Evolutionary conservation across 495 filamentous ascomycete species (phyloP).

Genomic region (Podospora sp.): DNA sequence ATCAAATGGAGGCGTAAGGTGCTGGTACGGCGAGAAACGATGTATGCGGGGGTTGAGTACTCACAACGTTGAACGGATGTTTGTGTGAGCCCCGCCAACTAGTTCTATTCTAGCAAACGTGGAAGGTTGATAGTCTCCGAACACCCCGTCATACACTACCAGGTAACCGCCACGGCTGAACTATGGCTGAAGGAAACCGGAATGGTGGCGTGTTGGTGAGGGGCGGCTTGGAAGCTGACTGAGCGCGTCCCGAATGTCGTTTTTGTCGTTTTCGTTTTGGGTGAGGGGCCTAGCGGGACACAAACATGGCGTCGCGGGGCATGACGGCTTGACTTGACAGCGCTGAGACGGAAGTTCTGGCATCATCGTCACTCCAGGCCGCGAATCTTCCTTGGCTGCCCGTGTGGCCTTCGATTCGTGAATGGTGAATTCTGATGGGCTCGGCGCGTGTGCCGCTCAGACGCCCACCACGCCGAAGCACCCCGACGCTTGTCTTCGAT

Average conservation of each 20-base stretch:
- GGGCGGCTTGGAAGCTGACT: neutral
- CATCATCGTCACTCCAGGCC: neutral
- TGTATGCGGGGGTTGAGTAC: too few relatives aligned
- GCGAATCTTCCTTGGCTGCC: neutral
- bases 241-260: neutral
- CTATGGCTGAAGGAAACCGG: neutral
- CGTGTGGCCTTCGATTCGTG: neutral
- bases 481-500: too few relatives aligned
- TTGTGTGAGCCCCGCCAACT: too few relatives aligned
- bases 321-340: neutral
- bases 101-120: neutral
- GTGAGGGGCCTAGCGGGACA: too few relatives aligned
- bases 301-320: neutral
- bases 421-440: neutral
- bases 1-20: too few relatives aligned
- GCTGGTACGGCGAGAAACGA: too few relatives aligned
- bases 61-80: neutral
- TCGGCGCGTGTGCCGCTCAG: neutral
- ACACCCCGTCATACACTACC: too few relatives aligned
- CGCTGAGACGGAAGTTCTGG: neutral
- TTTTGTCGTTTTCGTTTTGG: too few relatives aligned
- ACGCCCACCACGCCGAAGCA: neutral
- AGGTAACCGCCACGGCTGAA: too few relatives aligned
- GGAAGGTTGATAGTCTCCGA: neutral
- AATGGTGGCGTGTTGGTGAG: neutral